phyloP scores from a whole-genome alignment of 208 protist genomes.

The Leptomonas pyrrhocoris region DNA sequence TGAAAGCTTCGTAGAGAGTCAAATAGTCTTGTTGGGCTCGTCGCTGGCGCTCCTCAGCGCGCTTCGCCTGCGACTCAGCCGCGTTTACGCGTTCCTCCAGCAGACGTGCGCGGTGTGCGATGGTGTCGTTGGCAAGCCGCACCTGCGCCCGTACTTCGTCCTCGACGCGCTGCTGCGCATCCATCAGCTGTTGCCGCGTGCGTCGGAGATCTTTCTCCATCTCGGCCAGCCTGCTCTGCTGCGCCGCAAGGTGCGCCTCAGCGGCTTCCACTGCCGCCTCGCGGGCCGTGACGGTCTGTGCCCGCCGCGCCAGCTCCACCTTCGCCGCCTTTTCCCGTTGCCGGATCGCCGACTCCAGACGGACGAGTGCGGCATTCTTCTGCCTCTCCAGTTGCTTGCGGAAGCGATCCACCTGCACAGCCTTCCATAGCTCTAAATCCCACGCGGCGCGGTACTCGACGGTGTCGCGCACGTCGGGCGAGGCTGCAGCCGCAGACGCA shows the following conservation, averaged over 20 bases:
- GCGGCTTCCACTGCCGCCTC: constrained; percentile 35
- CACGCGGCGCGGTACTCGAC: constrained; percentile 85
- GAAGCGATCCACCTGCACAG: constrained; percentile 74
- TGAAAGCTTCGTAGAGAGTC: constrained; percentile 70
- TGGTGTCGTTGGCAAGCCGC: constrained; percentile 77
- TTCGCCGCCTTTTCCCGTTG: constrained; percentile 42
- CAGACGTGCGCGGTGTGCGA: constrained; percentile 48
- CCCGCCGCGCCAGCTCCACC: constrained; percentile 22
- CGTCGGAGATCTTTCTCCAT: constrained; percentile 62
- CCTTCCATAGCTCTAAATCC: constrained; percentile 91
- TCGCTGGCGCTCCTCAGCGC: constrained; percentile 71
- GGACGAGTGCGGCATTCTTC: constrained; percentile 40
- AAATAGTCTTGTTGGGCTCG: constrained; percentile 74
- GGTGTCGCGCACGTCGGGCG: constrained; percentile 62
- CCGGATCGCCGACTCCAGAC: constrained; percentile 40
- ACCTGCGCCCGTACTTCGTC: constrained; percentile 77
- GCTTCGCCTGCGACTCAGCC: constrained; percentile 61
- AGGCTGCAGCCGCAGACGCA: neutral
- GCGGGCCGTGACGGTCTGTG: constrained; percentile 29
- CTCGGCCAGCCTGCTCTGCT: constrained; percentile 45
- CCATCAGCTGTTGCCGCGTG: constrained; percentile 64
- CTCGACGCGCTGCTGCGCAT: constrained; percentile 70
- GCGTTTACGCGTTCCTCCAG: constrained; percentile 57
- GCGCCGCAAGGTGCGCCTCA: constrained; percentile 43
- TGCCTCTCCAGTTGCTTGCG: constrained; percentile 60